phyloP scores from a whole-genome alignment of 768 basidiomycete genomes.

The Leucogyrophana mollusca region DNA sequence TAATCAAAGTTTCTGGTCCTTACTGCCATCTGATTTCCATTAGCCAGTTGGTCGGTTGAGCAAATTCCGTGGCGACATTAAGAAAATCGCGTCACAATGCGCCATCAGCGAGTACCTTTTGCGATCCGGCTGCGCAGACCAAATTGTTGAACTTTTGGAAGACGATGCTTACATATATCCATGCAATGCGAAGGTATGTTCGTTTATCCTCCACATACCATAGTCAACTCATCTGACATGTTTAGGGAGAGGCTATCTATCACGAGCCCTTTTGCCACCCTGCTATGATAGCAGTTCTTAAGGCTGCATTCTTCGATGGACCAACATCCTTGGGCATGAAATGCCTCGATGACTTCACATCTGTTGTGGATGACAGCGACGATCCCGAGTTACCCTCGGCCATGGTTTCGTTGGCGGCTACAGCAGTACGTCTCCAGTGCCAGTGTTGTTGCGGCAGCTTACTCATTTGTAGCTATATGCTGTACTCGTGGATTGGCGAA shows the following conservation, averaged over 20 bases:
- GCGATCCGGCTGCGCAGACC: background rate
- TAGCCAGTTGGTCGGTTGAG: background rate
- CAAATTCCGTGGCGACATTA: background rate
- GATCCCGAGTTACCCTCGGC: constrained; percentile 1
- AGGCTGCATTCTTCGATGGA: background rate
- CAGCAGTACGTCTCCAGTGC: too few species aligned
- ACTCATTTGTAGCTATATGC: background rate
- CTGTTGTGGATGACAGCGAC: background rate
- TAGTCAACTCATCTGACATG: background rate
- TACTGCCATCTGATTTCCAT: too few species aligned
- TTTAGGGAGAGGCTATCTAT: background rate
- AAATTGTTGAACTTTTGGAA: background rate
- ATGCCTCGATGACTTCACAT: background rate
- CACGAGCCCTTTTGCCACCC: constrained; percentile 2
- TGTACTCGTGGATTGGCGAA: background rate
- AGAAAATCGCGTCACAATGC: background rate
- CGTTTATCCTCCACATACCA: background rate
- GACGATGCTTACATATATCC: constrained; percentile 1
- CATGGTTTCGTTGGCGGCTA: background rate
- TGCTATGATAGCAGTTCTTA: background rate
- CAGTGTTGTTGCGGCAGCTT: too few species aligned
- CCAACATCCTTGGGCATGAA: background rate
- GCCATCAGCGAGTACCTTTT: background rate
- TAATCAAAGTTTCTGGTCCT: too few species aligned
- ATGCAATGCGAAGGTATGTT: background rate